Conservation (phyloP, 2,329 filamentous ascomycete genomes). For the Xylaria multiplex region DNA sequence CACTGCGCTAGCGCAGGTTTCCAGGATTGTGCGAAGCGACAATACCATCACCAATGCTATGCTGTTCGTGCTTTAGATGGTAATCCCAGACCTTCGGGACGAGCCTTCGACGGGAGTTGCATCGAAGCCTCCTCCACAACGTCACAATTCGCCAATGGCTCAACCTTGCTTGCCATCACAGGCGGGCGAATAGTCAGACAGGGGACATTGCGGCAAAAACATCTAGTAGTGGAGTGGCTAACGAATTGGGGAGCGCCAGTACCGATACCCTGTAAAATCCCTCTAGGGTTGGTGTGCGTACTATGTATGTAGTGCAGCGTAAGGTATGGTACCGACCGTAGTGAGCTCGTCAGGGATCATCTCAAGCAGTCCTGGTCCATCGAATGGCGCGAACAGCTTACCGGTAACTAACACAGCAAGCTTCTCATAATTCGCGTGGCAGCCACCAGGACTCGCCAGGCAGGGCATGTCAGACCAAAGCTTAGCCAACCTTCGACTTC, state of each 20-base stretch:
- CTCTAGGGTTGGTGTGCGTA: slow-evolving; percentile 12
- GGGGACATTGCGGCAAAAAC: slow-evolving; percentile 16
- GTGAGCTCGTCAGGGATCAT: slow-evolving; percentile 29
- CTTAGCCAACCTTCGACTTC: slow-evolving; percentile 26
- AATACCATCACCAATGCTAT: slow-evolving; percentile 10
- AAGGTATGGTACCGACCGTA: no score
- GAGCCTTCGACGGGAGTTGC: slow-evolving; percentile 39
- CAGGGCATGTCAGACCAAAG: slow-evolving; percentile 9
- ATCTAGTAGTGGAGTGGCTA: slow-evolving; percentile 15
- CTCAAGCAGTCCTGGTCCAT: slow-evolving; percentile 10
- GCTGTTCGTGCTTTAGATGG: slow-evolving; percentile 21
- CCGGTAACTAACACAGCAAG: slow-evolving; percentile 25
- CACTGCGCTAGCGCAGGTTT: neutral
- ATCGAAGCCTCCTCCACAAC: slow-evolving; percentile 37
- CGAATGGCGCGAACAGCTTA: slow-evolving; percentile 28
- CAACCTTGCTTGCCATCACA: slow-evolving; percentile 32
- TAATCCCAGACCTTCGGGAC: slow-evolving; percentile 40
- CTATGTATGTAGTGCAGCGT: no score
- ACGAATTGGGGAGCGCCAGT: slow-evolving; percentile 8
- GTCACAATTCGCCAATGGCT: slow-evolving; percentile 36
- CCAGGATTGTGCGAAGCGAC: slow-evolving; percentile 15
- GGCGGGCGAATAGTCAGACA: slow-evolving; percentile 23
- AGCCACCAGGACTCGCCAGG: slow-evolving; percentile 27
- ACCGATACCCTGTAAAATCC: slow-evolving; percentile 8
- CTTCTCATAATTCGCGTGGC: slow-evolving; percentile 31